These are phyloP conservation scores for Drechslerella coelobrocha DNA, from an alignment of 2,329 filamentous ascomycete species.

Conservation along the genomic window DNA sequence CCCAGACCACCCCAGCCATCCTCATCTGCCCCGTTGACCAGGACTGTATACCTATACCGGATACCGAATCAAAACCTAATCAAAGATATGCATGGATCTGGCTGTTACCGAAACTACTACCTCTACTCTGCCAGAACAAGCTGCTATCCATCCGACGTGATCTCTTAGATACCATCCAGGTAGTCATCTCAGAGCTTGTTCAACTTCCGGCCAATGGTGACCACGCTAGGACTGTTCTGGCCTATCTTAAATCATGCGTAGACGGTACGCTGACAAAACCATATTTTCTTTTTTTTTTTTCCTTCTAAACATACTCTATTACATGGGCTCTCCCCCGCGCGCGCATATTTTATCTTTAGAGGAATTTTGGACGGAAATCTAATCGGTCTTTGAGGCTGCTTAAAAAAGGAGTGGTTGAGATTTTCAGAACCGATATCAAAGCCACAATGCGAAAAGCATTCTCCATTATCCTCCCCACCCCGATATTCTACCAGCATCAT, in stretches of 20 bases:
- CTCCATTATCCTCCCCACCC: conserved; percentile 16
- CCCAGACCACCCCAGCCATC: conserved; percentile 33
- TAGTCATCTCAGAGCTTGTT: conserved; percentile 30
- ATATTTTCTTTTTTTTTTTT: background rate
- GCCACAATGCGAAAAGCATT: conserved; percentile 38
- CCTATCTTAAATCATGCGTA: conserved; percentile 37
- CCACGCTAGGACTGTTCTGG: conserved; percentile 13
- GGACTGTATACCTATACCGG: background rate
- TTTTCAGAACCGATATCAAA: conserved; percentile 39
- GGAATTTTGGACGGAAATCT: background rate
- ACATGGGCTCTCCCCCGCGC: background rate
- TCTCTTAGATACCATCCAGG: conserved; percentile 31
- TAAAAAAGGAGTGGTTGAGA: conserved; percentile 28
- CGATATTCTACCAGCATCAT: conserved; percentile 9
- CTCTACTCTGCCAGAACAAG: conserved; percentile 26
- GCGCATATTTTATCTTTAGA: background rate
- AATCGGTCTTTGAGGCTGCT: background rate
- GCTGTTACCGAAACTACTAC: conserved; percentile 34
- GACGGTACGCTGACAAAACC: conserved; percentile 26
- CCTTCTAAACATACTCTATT: background rate
- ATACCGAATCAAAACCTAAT: background rate
- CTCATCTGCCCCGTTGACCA: conserved; percentile 15
- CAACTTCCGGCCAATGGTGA: conserved; percentile 28
- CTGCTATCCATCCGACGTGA: conserved; percentile 24
- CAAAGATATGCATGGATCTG: conserved; percentile 22